These are phyloP conservation scores for Fragaria iinumae DNA, from an alignment of 306 rosid genomes.

Conservation along the genomic window DNA sequence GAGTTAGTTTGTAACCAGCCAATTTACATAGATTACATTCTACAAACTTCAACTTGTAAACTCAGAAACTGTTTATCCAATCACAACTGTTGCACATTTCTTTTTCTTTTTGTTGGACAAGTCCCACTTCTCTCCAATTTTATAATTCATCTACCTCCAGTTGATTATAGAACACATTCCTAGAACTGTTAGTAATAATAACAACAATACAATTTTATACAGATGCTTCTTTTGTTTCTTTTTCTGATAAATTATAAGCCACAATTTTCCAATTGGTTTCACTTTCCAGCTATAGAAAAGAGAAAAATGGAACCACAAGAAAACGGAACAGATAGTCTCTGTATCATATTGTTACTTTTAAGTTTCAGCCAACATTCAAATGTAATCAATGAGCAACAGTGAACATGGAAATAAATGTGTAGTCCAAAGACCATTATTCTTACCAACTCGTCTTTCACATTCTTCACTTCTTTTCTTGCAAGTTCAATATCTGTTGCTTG, in stretches of 20 bases:
- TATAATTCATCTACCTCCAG: neutral
- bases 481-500: slow-evolving; percentile 84
- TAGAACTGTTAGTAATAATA: neutral
- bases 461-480: slow-evolving; percentile 76
- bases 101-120: neutral
- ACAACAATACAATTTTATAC: too few relatives aligned
- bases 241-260: neutral
- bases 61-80: neutral
- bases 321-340: neutral
- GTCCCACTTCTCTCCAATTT: neutral
- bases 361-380: neutral
- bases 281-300: neutral
- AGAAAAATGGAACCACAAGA: neutral
- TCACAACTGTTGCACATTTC: neutral
- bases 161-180: neutral
- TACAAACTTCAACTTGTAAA: neutral
- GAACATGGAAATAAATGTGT: neutral
- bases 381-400: neutral
- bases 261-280: neutral
- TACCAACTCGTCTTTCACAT: slow-evolving; percentile 79
- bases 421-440: slow-evolving; percentile 29
- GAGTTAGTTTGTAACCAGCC: neutral
- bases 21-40: neutral
- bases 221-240: neutral
- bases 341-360: neutral